A percentile compares a stretch with the other conserved stretches of the same genome.
phyloP scores from a whole-genome alignment of 768 basidiomycete genomes.

The Xerocomus brunneocitrinus region DNA sequence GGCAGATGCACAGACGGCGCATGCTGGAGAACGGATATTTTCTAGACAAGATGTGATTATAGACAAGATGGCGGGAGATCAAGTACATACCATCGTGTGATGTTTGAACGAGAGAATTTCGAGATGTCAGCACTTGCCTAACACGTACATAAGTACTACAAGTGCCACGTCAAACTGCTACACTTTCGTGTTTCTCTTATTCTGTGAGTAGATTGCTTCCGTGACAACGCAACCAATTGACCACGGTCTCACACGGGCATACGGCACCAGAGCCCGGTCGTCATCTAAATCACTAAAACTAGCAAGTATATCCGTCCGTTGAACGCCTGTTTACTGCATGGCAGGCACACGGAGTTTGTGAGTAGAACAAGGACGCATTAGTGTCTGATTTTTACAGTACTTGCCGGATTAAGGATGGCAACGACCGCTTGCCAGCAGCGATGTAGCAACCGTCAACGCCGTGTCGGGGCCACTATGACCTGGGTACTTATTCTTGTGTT shows the following conservation, averaged over 20 bases:
- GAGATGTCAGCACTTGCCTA: neutral
- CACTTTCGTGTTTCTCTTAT: neutral
- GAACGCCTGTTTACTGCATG: neutral
- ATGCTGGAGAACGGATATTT: conserved; percentile 86
- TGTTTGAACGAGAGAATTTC: conserved; percentile 1
- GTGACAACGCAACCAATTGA: neutral
- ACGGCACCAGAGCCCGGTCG: neutral
- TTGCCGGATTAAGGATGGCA: conserved; percentile 10
- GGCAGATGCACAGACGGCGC: conserved; percentile 72
- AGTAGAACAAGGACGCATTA: neutral
- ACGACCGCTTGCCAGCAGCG: conserved; percentile 12
- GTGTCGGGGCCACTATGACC: neutral
- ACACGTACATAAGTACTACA: neutral
- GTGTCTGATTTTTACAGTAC: neutral
- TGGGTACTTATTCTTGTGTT: conserved; percentile 8
- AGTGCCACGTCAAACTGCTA: no score
- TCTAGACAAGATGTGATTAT: conserved; percentile 39
- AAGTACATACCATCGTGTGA: conserved; percentile 13
- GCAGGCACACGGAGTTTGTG: neutral
- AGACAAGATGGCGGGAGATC: neutral
- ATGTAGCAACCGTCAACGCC: conserved; percentile 18
- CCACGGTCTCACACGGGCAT: neutral
- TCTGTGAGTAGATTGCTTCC: neutral
- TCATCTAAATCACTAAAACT: neutral
- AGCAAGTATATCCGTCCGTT: neutral